These are phyloP conservation scores for Raphidocelis subcapitata DNA, from an alignment of 139 green algal species.

Conservation along the genomic window DNA sequence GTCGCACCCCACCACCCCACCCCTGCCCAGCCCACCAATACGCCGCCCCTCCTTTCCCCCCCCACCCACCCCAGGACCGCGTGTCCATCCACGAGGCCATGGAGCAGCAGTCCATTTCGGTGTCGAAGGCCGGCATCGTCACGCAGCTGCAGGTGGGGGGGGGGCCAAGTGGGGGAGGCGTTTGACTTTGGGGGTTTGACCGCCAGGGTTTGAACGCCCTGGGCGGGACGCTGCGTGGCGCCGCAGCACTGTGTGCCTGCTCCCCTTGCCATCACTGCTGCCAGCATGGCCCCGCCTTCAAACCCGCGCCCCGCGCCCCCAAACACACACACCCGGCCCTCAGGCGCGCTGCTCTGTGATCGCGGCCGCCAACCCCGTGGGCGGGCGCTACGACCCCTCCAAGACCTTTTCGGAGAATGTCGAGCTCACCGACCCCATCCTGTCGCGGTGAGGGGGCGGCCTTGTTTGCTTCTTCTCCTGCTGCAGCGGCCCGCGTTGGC, in stretches of 20 bases:
- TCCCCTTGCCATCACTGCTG: too few species aligned
- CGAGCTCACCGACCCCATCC: slow-evolving; percentile 95
- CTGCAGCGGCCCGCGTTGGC: too few species aligned
- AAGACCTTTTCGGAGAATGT: slow-evolving; percentile 75
- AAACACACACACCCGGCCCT: too few species aligned
- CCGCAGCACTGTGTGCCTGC: too few species aligned
- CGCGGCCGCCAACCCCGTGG: slow-evolving; percentile 95
- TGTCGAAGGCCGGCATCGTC: slow-evolving; percentile 98
- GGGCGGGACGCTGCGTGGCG: too few species aligned
- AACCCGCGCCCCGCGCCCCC: too few species aligned
- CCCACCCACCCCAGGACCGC: slow-evolving; percentile 45
- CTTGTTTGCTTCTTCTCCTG: background rate
- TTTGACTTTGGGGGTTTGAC: background rate
- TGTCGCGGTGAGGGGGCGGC: slow-evolving; percentile 77
- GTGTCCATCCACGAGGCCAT: slow-evolving; percentile 91
- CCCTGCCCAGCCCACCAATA: background rate
- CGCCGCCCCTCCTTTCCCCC: background rate
- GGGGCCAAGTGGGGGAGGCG: background rate
- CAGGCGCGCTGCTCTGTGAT: slow-evolving; percentile 93
- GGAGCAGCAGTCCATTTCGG: slow-evolving; percentile 99
- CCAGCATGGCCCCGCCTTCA: too few species aligned
- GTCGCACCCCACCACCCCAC: too few species aligned
- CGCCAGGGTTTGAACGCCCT: background rate
- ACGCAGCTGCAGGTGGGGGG: slow-evolving; percentile 66
- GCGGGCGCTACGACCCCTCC: slow-evolving; percentile 92